phyloP scores from a whole-genome alignment of 192 early-diverging fungal species.

The Radiomyces spectabilis region DNA sequence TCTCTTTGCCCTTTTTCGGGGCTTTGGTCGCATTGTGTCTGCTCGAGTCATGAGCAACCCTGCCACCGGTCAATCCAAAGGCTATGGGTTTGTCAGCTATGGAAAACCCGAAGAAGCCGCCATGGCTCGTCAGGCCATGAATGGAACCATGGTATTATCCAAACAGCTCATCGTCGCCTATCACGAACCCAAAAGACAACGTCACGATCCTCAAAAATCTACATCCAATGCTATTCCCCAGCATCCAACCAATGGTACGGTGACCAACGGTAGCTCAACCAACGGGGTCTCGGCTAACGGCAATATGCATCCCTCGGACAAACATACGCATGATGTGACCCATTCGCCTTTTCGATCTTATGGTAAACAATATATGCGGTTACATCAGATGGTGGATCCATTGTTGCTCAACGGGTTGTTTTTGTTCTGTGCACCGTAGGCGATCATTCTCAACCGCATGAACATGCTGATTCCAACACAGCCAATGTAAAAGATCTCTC shows the following conservation, averaged over 20 bases:
- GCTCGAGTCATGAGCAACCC: conserved; percentile 85
- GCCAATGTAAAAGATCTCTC: conserved; percentile 15
- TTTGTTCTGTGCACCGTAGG: too few species aligned
- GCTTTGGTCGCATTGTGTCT: conserved; percentile 83
- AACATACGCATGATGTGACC: too few species aligned
- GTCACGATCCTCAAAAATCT: background rate
- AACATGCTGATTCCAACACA: too few species aligned
- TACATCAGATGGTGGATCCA: too few species aligned
- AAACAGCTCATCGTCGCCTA: conserved; percentile 90
- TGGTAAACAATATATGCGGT: too few species aligned
- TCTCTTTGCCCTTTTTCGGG: conserved; percentile 82
- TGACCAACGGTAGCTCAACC: too few species aligned
- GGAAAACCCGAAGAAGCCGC: conserved; percentile 83
- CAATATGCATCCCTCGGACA: too few species aligned
- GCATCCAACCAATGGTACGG: too few species aligned
- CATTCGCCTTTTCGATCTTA: too few species aligned
- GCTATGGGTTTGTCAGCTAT: conserved; percentile 95
- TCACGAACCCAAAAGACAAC: conserved; percentile 84
- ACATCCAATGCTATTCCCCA: background rate
- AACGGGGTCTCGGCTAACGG: too few species aligned
- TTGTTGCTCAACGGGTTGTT: too few species aligned
- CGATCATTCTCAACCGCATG: too few species aligned
- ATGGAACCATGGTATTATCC: conserved; percentile 66
- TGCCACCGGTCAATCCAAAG: conserved; percentile 67
- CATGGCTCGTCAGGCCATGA: conserved; percentile 87